Base-by-base conservation (phyloP, 495 filamentous ascomycete species). In the Corynascus novoguineensis region DNA sequence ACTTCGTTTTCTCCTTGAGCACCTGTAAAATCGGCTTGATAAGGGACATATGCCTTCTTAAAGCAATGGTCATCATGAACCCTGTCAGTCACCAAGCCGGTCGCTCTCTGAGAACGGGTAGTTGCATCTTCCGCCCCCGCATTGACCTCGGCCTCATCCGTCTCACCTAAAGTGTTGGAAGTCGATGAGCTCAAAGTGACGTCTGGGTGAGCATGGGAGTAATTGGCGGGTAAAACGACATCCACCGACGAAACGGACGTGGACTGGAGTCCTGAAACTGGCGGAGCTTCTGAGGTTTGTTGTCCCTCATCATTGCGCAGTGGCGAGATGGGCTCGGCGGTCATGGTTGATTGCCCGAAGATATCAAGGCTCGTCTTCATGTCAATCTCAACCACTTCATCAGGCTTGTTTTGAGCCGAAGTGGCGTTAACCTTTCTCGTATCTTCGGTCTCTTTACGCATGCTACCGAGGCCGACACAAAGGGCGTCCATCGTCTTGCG, bases 311-410 rank as follows among this genome's bases (percentile, higher is more conserved):
- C 6, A 2, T 19, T 38, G 28, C 7, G 28, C n/a, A 6, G 17
- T 21, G 4, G 21, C 6, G 28, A 29, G 17, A 11, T 24, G 12
- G 49, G 19, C 9, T 19, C 32, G 29, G 25, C 12, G 29, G 48
- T 2, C 21, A 48, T 51, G 19, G 34, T 38, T 14, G 38, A 19
- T 12, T 60, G 60, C 12, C 60, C 63, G 34, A 71, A 71, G 3
- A 71, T 69, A 42, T 71, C 68, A 5, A 66, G 40, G 19, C 62
- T 65, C 1, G 64, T 60, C 32, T 62, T 66, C 6, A 62, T 60
- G 35, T 71, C 68, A 22, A 71, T 53, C 47, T 64, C 67, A 22
- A 67, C 53, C n/a, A 62, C 45, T 21, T 41, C 46, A n/a, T 55
- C 31, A 1, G 15, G 15, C 17, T 19, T 41, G 44, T 25, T 25